Percentiles rank a stretch among this genome's conserved stretches.
phyloP scores from a whole-genome alignment of 2,329 filamentous ascomycete species.

The Hirsutella rhossiliensis region DNA sequence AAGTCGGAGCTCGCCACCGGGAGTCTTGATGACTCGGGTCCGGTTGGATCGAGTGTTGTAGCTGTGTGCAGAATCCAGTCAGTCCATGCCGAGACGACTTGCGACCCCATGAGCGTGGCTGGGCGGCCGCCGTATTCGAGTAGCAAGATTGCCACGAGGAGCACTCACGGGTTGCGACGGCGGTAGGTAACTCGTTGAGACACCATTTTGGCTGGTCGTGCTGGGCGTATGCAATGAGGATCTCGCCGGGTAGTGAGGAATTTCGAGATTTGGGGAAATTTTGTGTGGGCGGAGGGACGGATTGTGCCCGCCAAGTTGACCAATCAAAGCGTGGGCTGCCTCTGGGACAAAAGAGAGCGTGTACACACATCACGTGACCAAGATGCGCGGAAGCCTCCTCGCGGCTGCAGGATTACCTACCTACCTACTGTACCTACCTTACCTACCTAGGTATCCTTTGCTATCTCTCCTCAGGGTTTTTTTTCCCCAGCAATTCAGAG shows the following conservation, averaged over 20 bases:
- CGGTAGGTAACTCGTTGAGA: constrained; percentile 54
- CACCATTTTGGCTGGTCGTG: constrained; percentile 42
- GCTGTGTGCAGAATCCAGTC: constrained; percentile 31
- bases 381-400: no score
- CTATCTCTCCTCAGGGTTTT: no score
- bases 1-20: constrained; percentile 88
- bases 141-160: neutral
- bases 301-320: constrained; percentile 24
- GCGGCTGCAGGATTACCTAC: no score
- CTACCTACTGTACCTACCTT: no score
- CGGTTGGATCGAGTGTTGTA: constrained; percentile 99
- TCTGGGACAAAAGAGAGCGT: no score
- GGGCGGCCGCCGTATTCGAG: no score
- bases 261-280: constrained; percentile 30
- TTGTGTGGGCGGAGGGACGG: constrained; percentile 25
- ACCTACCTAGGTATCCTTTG: no score
- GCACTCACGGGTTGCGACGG: constrained; percentile 67
- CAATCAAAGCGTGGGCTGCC: constrained; percentile 18
- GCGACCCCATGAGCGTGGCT: no score
- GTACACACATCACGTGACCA: constrained; percentile 1
- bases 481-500: no score
- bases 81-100: constrained; percentile 7
- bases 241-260: constrained; percentile 23
- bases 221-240: constrained; percentile 22
- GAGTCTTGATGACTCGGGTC: constrained; percentile 90